A percentile compares a stretch with the other conserved stretches of the same genome.
Evolutionary conservation across 2,329 filamentous ascomycete species (phyloP).

Genomic region (Neoscytalidium dimidiatum): DNA sequence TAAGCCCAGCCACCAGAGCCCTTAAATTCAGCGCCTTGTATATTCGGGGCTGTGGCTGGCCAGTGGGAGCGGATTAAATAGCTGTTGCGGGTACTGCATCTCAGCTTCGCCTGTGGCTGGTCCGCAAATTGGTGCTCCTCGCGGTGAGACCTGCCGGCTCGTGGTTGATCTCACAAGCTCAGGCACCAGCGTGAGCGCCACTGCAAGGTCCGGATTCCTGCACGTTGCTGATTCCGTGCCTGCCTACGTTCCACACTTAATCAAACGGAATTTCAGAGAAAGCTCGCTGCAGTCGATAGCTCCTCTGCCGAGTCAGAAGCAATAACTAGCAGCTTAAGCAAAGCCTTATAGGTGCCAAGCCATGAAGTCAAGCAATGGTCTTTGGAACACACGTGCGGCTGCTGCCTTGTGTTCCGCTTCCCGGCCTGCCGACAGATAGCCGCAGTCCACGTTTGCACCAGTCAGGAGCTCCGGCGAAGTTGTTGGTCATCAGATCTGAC

Average conservation of each 20-base stretch:
- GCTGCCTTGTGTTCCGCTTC: not conserved
- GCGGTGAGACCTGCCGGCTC: slow-evolving; percentile 3
- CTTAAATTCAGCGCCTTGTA: not conserved
- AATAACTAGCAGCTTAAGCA: not conserved
- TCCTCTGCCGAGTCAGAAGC: not conserved
- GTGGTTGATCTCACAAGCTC: not conserved
- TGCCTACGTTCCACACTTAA: not conserved
- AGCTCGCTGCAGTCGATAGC: not conserved
- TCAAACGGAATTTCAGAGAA: not conserved
- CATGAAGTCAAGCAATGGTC: not conserved
- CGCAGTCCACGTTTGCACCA: not conserved
- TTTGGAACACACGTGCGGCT: not conserved
- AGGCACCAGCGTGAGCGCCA: not conserved
- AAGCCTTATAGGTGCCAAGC: not conserved
- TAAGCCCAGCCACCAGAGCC: not conserved
- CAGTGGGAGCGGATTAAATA: not conserved
- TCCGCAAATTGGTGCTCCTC: not conserved
- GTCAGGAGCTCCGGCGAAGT: not conserved
- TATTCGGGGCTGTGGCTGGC: not conserved
- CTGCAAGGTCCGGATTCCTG: not conserved
- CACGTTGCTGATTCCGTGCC: not conserved
- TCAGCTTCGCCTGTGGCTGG: not conserved
- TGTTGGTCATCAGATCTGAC: not conserved
- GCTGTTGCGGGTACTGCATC: not conserved
- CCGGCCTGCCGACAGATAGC: not conserved